phyloP scores from a whole-genome alignment of 116 monocot genomes.

The Dioscorea cayenensis region DNA sequence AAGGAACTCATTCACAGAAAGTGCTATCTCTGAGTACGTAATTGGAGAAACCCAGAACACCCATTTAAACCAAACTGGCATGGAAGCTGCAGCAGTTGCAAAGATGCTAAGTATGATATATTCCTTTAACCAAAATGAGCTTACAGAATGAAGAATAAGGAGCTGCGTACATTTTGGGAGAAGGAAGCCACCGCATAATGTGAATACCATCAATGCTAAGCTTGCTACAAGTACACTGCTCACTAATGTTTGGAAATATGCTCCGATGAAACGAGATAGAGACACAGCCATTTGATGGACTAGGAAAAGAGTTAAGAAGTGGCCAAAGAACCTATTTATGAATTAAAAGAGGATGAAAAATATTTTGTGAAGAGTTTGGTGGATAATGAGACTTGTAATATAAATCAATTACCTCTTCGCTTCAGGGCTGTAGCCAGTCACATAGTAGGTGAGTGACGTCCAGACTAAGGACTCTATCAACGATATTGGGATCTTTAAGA shows the following conservation, averaged over 20 bases:
- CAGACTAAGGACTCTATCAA: conserved; percentile 47
- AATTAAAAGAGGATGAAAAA: neutral
- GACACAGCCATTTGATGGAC: conserved; percentile 45
- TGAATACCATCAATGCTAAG: conserved; percentile 19
- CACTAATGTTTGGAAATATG: conserved; percentile 38
- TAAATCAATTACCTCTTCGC: conserved; percentile 26
- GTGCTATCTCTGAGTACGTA: conserved; percentile 66
- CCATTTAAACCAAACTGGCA: conserved; percentile 82
- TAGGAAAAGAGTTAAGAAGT: conserved; percentile 46
- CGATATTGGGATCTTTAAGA: conserved; percentile 64
- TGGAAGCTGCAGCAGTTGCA: conserved; percentile 32
- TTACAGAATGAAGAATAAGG: neutral
- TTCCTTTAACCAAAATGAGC: neutral
- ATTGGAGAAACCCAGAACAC: conserved; percentile 86
- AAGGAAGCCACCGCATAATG: conserved; percentile 64
- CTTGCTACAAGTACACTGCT: conserved; percentile 23
- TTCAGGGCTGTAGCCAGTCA: conserved; percentile 65
- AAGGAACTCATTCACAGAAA: conserved; percentile 78
- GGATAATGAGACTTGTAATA: neutral
- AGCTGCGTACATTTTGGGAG: conserved; percentile 44
- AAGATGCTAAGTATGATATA: neutral
- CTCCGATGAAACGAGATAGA: conserved; percentile 38
- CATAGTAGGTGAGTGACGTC: conserved; percentile 53
- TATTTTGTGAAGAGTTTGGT: neutral
- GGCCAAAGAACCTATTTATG: conserved; percentile 49